A percentile compares a stretch with the other conserved stretches of the same genome.
Conservation (phyloP, 2,329 filamentous ascomycete genomes). For the Mariannaea elegans region DNA sequence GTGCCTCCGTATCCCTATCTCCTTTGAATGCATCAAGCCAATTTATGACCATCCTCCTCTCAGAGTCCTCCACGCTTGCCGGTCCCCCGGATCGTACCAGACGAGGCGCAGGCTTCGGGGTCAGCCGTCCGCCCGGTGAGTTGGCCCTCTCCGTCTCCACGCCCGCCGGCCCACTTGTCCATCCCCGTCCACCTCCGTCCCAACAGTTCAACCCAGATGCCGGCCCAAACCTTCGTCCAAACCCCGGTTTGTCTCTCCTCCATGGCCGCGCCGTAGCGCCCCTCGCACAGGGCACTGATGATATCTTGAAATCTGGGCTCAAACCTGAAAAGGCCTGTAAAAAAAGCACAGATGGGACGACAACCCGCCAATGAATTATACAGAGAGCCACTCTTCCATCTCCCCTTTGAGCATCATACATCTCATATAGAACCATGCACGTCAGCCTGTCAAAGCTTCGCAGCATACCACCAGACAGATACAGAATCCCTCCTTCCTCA, state of each 20-base stretch:
- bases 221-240: not conserved
- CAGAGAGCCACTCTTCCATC: constrained; percentile 24
- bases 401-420: constrained; percentile 31
- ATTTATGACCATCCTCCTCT: not conserved
- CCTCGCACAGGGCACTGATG: not conserved
- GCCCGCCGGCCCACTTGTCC: constrained; percentile 18
- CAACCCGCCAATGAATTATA: not conserved
- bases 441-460: constrained; percentile 32
- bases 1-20: no score
- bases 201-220: constrained; percentile 33
- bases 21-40: not conserved
- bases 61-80: not conserved
- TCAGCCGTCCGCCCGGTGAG: constrained; percentile 34
- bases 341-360: no score
- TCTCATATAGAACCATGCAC: constrained; percentile 34
- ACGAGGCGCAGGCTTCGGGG: constrained; percentile 19
- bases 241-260: not conserved
- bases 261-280: not conserved
- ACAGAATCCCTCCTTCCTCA: not conserved
- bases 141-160: constrained; percentile 35
- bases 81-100: constrained; percentile 22
- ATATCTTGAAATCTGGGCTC: no score
- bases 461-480: no score
- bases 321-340: no score
- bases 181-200: constrained; percentile 30